Base-by-base conservation (phyloP, 176 grass and related monocot genomes). In the Carex littledalei region DNA sequence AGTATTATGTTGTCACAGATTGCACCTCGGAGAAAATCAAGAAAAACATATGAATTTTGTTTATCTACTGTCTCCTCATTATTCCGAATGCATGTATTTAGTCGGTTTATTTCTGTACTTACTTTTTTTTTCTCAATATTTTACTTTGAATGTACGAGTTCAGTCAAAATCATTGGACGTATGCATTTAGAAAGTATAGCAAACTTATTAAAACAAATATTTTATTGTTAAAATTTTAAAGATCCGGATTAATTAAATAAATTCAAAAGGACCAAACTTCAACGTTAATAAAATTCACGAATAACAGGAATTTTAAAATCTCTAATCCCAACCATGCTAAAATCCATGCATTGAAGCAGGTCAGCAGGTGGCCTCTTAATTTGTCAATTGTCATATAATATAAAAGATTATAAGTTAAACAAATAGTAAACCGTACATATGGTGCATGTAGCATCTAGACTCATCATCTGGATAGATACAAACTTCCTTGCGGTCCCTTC, bases 281-380 rank as follows among this genome's bases (percentile, higher is more conserved):
- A 72, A 72, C 2, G 31, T 18, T n/a, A 34, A 70, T 70, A 9
- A 70, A 41, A 70, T 70, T 70, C 35, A 50, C 21, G 72, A 54
- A 76, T 54, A 29, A 76, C 47, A 54, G n/a, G 12, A 26, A 29
- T 76, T 31, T 76, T 54, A 29, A 76, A 76, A 22, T 76, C 72
- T 53, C 72, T 16, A 76, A 76, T 76, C 47, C 72, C 72, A 76
- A 16, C 20, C 47, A 53, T 76, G 72, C 43, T 76, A 26, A 76
- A 76, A 76, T 26, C 47, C 22, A 76, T 76, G 72, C 72, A 76
- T n/a, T 76, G 72, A 76, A 16, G 21, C 72, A 75, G 39, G 20
- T 53, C 45, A 75, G 72, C 72, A 54, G 47, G 72, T 76, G 72
- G 12, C 22, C 72, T 76, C 72, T 16, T 53, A 54, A 76, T 60